Base-by-base conservation (phyloP, 2,329 filamentous ascomycete genomes). In the Dissoconium aciculare region DNA sequence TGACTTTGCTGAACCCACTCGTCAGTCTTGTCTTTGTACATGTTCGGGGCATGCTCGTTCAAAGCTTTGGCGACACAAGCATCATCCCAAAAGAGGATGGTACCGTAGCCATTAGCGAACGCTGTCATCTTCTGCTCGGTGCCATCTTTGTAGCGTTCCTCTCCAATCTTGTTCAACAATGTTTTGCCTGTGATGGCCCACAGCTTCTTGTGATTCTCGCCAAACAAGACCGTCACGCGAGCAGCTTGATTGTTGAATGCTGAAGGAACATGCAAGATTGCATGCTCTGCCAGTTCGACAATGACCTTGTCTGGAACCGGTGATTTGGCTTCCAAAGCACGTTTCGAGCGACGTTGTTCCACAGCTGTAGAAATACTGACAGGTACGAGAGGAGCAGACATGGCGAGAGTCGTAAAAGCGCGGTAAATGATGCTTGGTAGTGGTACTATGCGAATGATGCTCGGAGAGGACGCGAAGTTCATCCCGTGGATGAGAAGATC, bases 61-160 rank as follows among this genome's bases (percentile, higher is more conserved):
- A 30, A n/a, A n/a, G n/a, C 19, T 27, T 15, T 26, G 16, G 31
- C 26, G 26, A 15, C 16, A 13, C 16, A 16, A 6, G 29, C 15
- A 15, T 38, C 36, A 12, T 38, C 36, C 33, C 33, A 38, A 21
- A 38, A 38, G 11, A 35, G 24, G 21, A 38, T 30, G 16, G 28
- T 28, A 13, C 32, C 35, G 26, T 38, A 38, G 16, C 32, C 33
- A 15, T 12, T 30, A 21, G 26, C 26, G 26, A 36, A 38, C 11
- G 14, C 28, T 15, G 16, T 23, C 21, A 38, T 31, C 11, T 29
- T 27, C 12, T 30, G 19, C 14, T 33, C 28, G 31, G 26, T 30
- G 17, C 29, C 29, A 9, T 12, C 21, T 15, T 31, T 31, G 17
- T 21, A 31, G 29, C 29, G 29, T 12, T 31, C 29, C 15, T 28